Evolutionary conservation across 2,329 filamentous ascomycete genomes (phyloP).

Genomic region (Exophiala viscosa): DNA sequence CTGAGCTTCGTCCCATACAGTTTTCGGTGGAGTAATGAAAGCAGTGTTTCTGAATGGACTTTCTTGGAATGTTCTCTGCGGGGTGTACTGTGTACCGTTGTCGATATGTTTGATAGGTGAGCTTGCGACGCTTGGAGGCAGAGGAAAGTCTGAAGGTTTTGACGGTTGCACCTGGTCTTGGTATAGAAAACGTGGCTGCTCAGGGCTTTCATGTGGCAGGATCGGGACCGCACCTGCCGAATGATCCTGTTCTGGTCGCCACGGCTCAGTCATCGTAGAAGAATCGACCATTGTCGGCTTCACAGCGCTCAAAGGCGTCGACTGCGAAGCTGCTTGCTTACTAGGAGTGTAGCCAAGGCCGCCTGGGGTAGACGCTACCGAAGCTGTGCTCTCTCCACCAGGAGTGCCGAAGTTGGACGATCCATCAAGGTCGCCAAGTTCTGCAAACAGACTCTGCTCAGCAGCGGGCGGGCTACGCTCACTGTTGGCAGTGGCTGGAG

Average conservation of each 20-base stretch:
- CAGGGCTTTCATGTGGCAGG: conserved; percentile 9
- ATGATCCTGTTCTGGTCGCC: conserved; percentile 38
- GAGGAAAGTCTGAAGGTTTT: conserved; percentile 25
- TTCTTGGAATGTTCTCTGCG: conserved; percentile 35
- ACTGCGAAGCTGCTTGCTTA: conserved; percentile 9
- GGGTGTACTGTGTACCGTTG: conserved; percentile 43
- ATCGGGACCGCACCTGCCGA: conserved; percentile 29
- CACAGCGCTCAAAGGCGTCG: conserved; percentile 22
- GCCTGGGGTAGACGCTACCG: conserved; percentile 40
- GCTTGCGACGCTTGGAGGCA: conserved; percentile 26
- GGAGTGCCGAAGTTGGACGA: conserved; percentile 60
- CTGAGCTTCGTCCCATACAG: conserved; percentile 37
- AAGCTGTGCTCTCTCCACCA: conserved; percentile 35
- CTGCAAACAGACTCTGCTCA: conserved; percentile 80
- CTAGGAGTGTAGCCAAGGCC: conserved; percentile 18
- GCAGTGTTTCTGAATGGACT: conserved; percentile 30
- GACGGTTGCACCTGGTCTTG: conserved; percentile 5
- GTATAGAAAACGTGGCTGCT: conserved; percentile 21
- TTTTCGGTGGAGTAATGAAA: conserved; percentile 40
- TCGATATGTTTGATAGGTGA: conserved; percentile 34
- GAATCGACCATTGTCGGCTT: conserved; percentile 55
- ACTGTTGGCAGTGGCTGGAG: conserved; percentile 51
- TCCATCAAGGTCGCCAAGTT: conserved; percentile 75
- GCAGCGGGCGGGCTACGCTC: conserved; percentile 45
- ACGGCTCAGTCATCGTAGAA: conserved; percentile 61